Evolutionary conservation across 768 basidiomycete genomes (phyloP), one percentile per base, ranked within the genome.

Genomic region (Mycena indigotica): DNA sequence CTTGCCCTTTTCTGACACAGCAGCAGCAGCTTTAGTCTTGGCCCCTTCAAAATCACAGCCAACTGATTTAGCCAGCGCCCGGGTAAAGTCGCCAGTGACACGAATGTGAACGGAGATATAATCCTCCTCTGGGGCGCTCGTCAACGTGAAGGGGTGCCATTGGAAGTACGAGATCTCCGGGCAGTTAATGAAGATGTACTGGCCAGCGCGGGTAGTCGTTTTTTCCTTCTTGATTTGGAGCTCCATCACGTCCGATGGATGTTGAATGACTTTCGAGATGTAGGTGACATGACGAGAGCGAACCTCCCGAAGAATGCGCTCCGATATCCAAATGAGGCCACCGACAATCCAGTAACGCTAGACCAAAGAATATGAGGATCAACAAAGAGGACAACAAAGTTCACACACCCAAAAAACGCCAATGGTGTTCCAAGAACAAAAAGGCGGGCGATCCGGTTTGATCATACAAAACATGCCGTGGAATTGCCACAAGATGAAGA

Each of bases 401-500:
- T 45, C 5, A 76, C 87, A 53, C 62, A 93, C 92, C 95, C 96
- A 98, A 78, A 98, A 98, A 59, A 96, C 93, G 64, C 94, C 95
- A 61, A 95, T 87, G 32, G 76, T 83, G 69, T 89, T 89, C 72
- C 72, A 89, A 3, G 90, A 91, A 75, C 95, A 98, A 73, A 80
- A 95, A 0, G 93, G 93, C 0, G 90, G 81, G 53, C 90, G 80
- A 73, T 97, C 93, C 24, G 95, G 94, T 73, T 91, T 76, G 76
- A 95, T 93, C 91, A 95, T 93, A 76, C 93, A 95, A 84, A 93
- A 95, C 90, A 95, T 89, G 53, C 94, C 94, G 68, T 95, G 95
- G 28, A 96, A 77, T 71, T 98, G 95, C 95, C 95, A 97, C 69
- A 80, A 77, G 70, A 93, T 82, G 80, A 98, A 97, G 84, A 96